phyloP scores from a whole-genome alignment of 345 rosid genomes.

The Draba incana region DNA sequence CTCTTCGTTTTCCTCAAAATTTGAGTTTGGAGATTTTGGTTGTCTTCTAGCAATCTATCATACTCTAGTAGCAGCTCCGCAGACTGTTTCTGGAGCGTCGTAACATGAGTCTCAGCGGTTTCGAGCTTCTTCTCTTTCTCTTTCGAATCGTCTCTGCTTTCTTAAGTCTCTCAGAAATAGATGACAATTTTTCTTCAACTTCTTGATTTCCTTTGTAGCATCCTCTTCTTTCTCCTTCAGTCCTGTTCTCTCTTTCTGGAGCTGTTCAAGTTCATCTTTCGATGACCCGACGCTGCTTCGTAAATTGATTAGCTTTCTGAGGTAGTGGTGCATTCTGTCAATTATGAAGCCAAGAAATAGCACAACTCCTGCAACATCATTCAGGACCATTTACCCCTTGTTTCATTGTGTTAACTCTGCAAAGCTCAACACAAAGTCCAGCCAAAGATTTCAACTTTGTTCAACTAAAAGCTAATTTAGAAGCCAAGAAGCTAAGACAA shows the following conservation, averaged over 20 bases:
- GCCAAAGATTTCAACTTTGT: neutral
- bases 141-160: conserved; percentile 67
- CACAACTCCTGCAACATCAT: conserved; percentile 65
- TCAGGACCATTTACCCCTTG: conserved; percentile 8
- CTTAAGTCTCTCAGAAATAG: conserved; percentile 56
- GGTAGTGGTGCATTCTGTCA: conserved; percentile 82
- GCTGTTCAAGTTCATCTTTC: conserved; percentile 65
- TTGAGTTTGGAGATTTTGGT: conserved; percentile 81
- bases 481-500: no score
- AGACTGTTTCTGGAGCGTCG: conserved; percentile 79
- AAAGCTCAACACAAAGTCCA: conserved; percentile 11
- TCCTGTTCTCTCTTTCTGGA: conserved; percentile 60
- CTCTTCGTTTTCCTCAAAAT: conserved; percentile 9
- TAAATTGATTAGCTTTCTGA: conserved; percentile 60
- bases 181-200: conserved; percentile 53
- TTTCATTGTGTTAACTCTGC: neutral
- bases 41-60: conserved; percentile 80
- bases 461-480: no score
- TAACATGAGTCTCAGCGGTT: conserved; percentile 81
- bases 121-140: conserved; percentile 71
- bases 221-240: conserved; percentile 73
- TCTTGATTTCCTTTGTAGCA: conserved; percentile 59
- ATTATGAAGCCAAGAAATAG: conserved; percentile 80
- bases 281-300: conserved; percentile 67
- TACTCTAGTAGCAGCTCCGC: conserved; percentile 86